These are phyloP conservation scores for Scedosporium dehoogii DNA, from an alignment of 2,329 filamentous ascomycete species.

Conservation along the genomic window DNA sequence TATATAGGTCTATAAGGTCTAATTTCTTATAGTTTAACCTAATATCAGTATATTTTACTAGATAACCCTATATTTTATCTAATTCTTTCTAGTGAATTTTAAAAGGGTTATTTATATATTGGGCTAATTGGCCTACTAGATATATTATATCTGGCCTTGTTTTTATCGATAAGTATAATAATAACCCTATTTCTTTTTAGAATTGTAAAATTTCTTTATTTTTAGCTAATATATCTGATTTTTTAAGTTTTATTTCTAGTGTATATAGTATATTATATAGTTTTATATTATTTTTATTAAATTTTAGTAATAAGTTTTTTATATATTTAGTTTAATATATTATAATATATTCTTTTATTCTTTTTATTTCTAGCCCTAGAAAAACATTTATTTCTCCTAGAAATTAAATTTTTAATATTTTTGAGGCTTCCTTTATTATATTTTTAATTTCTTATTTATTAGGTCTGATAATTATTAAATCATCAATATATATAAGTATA, in stretches of 20 bases:
- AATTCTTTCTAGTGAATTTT: not conserved
- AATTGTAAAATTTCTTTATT: constrained; percentile 2
- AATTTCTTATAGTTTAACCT: not conserved
- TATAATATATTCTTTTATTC: not conserved
- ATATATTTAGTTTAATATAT: constrained; percentile 3
- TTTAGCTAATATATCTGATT: not conserved
- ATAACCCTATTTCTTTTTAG: constrained; percentile 3
- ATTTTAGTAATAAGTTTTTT: not conserved
- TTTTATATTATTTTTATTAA: constrained; percentile 6
- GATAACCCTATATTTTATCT: constrained; percentile 5
- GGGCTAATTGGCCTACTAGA: not conserved
- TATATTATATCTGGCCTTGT: constrained; percentile 1
- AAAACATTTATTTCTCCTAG: not conserved
- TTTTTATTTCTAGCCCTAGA: constrained; percentile 4
- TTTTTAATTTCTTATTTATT: constrained; percentile 4
- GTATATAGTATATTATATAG: not conserved
- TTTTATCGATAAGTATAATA: constrained; percentile 1
- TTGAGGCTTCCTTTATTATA: not conserved
- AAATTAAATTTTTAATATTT: not conserved
- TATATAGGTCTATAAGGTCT: too few relatives aligned
- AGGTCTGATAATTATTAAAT: not conserved
- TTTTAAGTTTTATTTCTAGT: not conserved
- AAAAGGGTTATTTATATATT: constrained; percentile 2
- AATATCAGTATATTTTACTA: constrained; percentile 3
- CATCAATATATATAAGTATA: constrained; percentile 3